phyloP scores from a whole-genome alignment of 441 rosid species.

The Aquilaria agallochum region DNA sequence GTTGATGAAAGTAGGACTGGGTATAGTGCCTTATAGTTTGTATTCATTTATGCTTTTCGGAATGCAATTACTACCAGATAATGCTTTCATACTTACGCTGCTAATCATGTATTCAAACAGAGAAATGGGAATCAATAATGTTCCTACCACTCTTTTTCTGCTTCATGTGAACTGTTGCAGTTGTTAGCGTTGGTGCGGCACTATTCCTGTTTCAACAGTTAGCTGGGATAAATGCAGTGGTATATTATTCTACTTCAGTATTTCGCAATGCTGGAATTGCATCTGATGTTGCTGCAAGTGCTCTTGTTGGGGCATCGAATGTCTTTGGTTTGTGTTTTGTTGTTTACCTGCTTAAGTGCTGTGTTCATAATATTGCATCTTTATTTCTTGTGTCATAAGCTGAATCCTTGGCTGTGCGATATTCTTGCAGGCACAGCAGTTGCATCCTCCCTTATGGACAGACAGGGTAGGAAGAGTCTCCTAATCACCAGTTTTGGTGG shows the following conservation, averaged over 20 bases:
- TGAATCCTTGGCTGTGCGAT: constrained; percentile 3
- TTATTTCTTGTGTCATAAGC: background rate
- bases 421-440: constrained; percentile 73
- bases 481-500: constrained; percentile 83
- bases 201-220: constrained; percentile 97
- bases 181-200: constrained; percentile 96
- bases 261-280: constrained; percentile 87
- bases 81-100: too few relatives aligned
- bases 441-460: constrained; percentile 98
- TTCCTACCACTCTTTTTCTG: background rate
- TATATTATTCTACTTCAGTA: constrained; percentile 96
- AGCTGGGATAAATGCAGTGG: constrained; percentile 98
- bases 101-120: too few relatives aligned
- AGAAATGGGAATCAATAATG: too few relatives aligned
- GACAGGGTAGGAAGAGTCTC: constrained; percentile 94
- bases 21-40: too few relatives aligned
- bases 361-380: background rate
- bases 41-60: too few relatives aligned
- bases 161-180: constrained; percentile 38
- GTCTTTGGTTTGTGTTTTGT: constrained; percentile 61
- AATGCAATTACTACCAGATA: too few relatives aligned
- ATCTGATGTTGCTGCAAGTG: constrained; percentile 99
- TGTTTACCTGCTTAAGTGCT: background rate
- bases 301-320: constrained; percentile 96
- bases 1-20: too few relatives aligned